A percentile compares a stretch with the other conserved stretches of the same genome.
Conservation (phyloP, 108 stramenopile species). For the Skeletonema costatum region DNA sequence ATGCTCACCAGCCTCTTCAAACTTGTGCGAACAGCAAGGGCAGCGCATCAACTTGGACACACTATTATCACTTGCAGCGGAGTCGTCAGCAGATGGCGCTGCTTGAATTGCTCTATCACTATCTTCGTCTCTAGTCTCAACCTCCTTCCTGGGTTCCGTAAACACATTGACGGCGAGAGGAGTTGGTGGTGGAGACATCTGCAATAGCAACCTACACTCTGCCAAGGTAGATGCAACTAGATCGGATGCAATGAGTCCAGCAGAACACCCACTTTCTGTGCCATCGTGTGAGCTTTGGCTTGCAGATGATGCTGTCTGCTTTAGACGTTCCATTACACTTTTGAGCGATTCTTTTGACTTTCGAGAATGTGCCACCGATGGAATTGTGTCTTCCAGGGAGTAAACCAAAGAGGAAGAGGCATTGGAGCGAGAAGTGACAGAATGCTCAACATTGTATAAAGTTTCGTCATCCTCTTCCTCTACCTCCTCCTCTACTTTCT, state of each 20-base stretch:
- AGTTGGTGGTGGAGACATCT: constrained; percentile 42
- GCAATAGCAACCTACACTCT: constrained; percentile 34
- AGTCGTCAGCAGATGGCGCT: constrained; percentile 6
- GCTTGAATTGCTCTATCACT: neutral
- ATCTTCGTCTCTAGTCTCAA: neutral
- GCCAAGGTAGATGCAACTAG: constrained; percentile 38
- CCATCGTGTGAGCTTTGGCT: neutral
- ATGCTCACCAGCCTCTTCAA: constrained; percentile 6
- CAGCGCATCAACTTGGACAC: constrained; percentile 14
- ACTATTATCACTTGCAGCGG: neutral
- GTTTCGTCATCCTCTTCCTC: neutral
- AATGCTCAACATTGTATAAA: neutral
- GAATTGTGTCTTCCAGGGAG: neutral
- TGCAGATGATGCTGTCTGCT: neutral
- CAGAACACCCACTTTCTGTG: neutral
- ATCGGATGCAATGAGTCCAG: constrained; percentile 9
- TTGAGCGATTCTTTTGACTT: neutral
- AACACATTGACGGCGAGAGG: constrained; percentile 1
- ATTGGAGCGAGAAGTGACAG: neutral
- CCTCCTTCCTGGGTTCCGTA: neutral
- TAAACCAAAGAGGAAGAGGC: neutral
- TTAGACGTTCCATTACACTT: neutral
- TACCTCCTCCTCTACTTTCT: neutral
- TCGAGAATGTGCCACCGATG: neutral
- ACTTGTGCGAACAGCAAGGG: constrained; percentile 19